A percentile compares a stretch with the other conserved stretches of the same genome.
Conservation (phyloP, 495 filamentous ascomycete genomes). For the Penicillium cosmopolitanum region DNA sequence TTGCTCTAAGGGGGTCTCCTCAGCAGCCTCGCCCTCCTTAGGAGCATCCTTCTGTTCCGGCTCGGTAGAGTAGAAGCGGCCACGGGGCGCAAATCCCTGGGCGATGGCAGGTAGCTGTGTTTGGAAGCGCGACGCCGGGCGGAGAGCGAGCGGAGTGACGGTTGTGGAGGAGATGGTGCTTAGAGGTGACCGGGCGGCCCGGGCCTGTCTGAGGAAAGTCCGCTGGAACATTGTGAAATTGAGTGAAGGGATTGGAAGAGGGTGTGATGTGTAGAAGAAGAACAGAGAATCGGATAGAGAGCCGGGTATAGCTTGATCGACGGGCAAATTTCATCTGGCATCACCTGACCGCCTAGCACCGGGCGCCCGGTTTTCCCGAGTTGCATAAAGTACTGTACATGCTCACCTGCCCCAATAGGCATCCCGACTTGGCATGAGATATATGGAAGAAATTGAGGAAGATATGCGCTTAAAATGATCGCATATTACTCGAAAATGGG, state of each 20-base stretch:
- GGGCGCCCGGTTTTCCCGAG: slow-evolving; percentile 30
- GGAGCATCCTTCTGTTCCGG: slow-evolving; percentile 30
- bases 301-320: slow-evolving; percentile 14
- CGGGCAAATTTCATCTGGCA: slow-evolving; percentile 32
- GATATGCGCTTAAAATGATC: too few relatives aligned
- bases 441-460: too few relatives aligned
- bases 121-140: slow-evolving; percentile 44
- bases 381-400: background rate
- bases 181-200: slow-evolving; percentile 44
- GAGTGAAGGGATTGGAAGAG: slow-evolving; percentile 13
- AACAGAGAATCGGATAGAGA: slow-evolving; percentile 11
- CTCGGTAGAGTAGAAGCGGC: slow-evolving; percentile 49
- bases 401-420: background rate
- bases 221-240: slow-evolving; percentile 50
- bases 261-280: slow-evolving; percentile 11
- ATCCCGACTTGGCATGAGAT: too few relatives aligned
- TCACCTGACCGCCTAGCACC: slow-evolving; percentile 31
- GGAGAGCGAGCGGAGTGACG: slow-evolving; percentile 38
- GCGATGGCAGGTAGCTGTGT: slow-evolving; percentile 33
- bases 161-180: slow-evolving; percentile 36
- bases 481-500: too few relatives aligned
- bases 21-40: slow-evolving; percentile 35
- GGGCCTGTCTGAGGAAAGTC: slow-evolving; percentile 47
- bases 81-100: slow-evolving; percentile 36
- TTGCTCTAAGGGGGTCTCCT: slow-evolving; percentile 41